phyloP scores from a whole-genome alignment of 2,329 filamentous ascomycete species.

The Ambrosiella beaveri region DNA sequence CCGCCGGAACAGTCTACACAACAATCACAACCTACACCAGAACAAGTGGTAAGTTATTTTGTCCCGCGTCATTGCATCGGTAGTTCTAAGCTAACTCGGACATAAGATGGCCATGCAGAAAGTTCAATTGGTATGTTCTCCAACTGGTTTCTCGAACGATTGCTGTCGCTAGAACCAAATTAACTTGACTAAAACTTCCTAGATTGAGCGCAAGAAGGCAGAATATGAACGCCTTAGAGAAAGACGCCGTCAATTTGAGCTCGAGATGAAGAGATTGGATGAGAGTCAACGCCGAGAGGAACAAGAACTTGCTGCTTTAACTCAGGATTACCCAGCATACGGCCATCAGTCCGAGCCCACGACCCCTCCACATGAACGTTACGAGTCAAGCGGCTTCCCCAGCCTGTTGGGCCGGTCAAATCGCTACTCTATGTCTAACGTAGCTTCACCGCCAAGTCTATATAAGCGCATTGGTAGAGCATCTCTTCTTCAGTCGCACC shows the following conservation, averaged over 20 bases:
- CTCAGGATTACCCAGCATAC: conserved; percentile 54
- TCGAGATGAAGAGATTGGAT: conserved; percentile 80
- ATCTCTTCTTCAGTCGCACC: conserved; percentile 50
- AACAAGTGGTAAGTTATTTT: background rate
- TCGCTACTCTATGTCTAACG: conserved; percentile 74
- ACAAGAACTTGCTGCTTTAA: conserved; percentile 69
- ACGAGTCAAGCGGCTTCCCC: conserved; percentile 52
- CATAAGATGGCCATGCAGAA: conserved; percentile 11
- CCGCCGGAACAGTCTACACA: background rate
- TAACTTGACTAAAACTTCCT: background rate
- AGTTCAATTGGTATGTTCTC: conserved; percentile 18
- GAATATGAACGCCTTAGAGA: conserved; percentile 85
- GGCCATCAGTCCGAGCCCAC: conserved; percentile 88
- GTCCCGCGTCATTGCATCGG: too few relatives aligned
- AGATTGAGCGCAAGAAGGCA: conserved; percentile 88
- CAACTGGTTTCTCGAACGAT: conserved; percentile 8
- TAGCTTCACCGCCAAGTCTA: conserved; percentile 63
- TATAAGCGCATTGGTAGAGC: conserved; percentile 51
- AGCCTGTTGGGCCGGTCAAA: conserved; percentile 69
- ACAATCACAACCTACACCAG: background rate
- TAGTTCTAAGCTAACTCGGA: too few relatives aligned
- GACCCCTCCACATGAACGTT: conserved; percentile 83
- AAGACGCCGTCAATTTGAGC: conserved; percentile 76
- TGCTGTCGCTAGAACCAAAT: too few relatives aligned
- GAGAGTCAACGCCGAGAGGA: conserved; percentile 70